Evolutionary conservation across 192 early-diverging fungal genomes (phyloP).

Genomic region (Rhizophlyctis rosea): DNA sequence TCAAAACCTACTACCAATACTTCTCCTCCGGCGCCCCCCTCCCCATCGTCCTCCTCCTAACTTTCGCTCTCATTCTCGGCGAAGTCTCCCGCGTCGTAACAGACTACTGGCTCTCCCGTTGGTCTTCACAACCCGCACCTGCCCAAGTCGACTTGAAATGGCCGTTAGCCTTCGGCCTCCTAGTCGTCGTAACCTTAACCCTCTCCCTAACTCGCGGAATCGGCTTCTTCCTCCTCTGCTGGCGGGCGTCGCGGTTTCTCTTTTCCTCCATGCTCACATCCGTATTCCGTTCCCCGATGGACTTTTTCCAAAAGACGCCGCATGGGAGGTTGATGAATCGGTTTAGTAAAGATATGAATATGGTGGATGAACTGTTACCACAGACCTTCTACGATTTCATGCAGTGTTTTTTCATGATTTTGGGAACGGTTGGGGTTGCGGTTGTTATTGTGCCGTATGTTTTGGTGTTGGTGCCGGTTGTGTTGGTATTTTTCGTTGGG

Average conservation of each 20-base stretch:
- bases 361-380: slow-evolving; percentile 62
- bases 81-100: slow-evolving; percentile 30
- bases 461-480: slow-evolving; percentile 45
- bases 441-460: slow-evolving; percentile 63
- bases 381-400: slow-evolving; percentile 52
- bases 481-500: slow-evolving; percentile 45
- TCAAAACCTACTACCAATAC: slow-evolving; percentile 37
- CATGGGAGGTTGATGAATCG: slow-evolving; percentile 64
- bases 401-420: slow-evolving; percentile 61
- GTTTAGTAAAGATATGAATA: slow-evolving; percentile 54
- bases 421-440: slow-evolving; percentile 59
- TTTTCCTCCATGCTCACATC: slow-evolving; percentile 40
- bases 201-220: slow-evolving; percentile 47
- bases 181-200: slow-evolving; percentile 44
- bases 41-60: slow-evolving; percentile 18
- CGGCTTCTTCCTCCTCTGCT: slow-evolving; percentile 52
- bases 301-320: slow-evolving; percentile 59
- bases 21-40: slow-evolving; percentile 33
- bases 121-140: slow-evolving; percentile 33
- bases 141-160: slow-evolving; percentile 40
- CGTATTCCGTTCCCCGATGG: slow-evolving; percentile 49
- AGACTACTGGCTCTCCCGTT: slow-evolving; percentile 56
- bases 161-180: slow-evolving; percentile 37
- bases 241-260: slow-evolving; percentile 30
- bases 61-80: slow-evolving; percentile 37